Evolutionary conservation across 768 basidiomycete genomes (phyloP), one percentile per base, ranked within the genome.

Genomic region (Bullera alba): DNA sequence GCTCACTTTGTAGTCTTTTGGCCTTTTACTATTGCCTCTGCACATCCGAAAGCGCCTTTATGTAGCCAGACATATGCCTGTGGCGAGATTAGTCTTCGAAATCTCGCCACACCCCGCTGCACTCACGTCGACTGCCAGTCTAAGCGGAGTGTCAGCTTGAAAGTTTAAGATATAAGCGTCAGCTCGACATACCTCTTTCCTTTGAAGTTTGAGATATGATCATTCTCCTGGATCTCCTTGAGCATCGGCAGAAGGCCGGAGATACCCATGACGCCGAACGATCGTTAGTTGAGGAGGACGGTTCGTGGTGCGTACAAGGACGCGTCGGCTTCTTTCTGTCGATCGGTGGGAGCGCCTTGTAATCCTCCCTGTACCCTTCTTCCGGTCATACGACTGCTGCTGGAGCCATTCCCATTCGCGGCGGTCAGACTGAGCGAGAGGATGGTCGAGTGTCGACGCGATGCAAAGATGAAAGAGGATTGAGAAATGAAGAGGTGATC

Each of bases 1-100:
- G 75, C 84, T 76, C 62, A 93, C 91, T 83, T 92, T 51, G 79
- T 81, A 0, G 92, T 93, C 48, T 72, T 75, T 70, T 82, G 84
- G 15, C 90, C 90, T 0, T 83, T 86, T 10, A 89, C 91, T 37
- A 99, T 73, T 54, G 96, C 90, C 10, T 85, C 81, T 39, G 93
- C 86, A 74, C 95, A 99, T 0, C 85, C 78, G 69, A 86, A 90
- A 5, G 87, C 81, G 6, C 91, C 93, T 61, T 83, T 69, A 49
- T 76, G 74, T 2, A 75, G 63, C 74, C 74, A 75, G 1, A 90
- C 91, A 70, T 99, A 99, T 35, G 83, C 73, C 69, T 74, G 30
- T 19, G 23, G 17, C 21, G 30, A 7, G 35, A 10, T 4, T 19
- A 26, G 49, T n/a, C 19, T 16, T 41, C 35, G 19, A 29, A 27